These are phyloP conservation scores for Mycena citricolor DNA, from an alignment of 1,284 basidiomycete species.

Conservation along the genomic window DNA sequence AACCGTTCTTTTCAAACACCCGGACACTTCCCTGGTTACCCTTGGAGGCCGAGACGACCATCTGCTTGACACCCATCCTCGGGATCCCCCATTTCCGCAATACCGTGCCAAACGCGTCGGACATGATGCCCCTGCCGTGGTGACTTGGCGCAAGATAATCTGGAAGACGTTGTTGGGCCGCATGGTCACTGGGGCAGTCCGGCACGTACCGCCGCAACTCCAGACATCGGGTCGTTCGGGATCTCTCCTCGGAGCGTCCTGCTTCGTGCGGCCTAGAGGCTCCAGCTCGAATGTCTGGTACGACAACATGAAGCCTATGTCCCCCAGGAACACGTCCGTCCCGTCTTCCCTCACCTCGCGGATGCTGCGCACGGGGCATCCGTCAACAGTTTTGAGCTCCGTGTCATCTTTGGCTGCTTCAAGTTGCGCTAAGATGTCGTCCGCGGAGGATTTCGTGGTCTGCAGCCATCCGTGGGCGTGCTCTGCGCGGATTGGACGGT, in stretches of 20 bases:
- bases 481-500: conserved; percentile 34
- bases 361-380: conserved; percentile 45
- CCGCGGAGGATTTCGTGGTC: conserved; percentile 21
- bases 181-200: too few species aligned
- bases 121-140: conserved; percentile 69
- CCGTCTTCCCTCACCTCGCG: conserved; percentile 50
- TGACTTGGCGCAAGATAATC: conserved; percentile 57
- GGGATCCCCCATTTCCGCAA: conserved; percentile 57
- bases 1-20: conserved; percentile 68
- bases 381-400: conserved; percentile 31
- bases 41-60: conserved; percentile 45
- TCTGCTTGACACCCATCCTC: conserved; percentile 51
- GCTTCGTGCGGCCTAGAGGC: conserved; percentile 32
- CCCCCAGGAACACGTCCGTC: conserved; percentile 46
- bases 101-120: conserved; percentile 50
- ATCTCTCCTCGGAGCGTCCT: too few species aligned
- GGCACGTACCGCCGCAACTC: conserved; percentile 49
- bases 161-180: conserved; percentile 29
- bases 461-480: conserved; percentile 33
- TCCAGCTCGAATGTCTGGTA: conserved; percentile 34
- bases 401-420: conserved; percentile 28
- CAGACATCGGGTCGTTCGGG: conserved; percentile 51
- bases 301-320: conserved; percentile 37
- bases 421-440: conserved; percentile 30
- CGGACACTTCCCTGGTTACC: conserved; percentile 57